Percentiles rank a stretch among this genome's conserved stretches.
Conservation (phyloP, 2,329 filamentous ascomycete genomes). For the Talaromyces sp. region DNA sequence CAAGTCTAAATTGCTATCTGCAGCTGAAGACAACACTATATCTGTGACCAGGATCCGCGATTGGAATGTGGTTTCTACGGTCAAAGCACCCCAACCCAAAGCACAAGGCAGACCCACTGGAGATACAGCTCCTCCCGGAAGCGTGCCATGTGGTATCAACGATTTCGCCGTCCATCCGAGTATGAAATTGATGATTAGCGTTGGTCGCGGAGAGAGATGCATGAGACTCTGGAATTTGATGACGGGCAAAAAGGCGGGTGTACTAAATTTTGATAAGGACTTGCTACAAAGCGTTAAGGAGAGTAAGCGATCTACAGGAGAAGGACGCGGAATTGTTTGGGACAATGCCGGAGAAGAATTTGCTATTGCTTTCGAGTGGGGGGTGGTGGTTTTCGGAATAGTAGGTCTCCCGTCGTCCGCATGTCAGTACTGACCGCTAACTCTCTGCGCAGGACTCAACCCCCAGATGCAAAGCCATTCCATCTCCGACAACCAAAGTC, state of each 20-base stretch:
- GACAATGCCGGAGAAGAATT: slow-evolving; percentile 74
- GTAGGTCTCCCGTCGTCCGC: slow-evolving; percentile 33
- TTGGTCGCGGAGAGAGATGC: slow-evolving; percentile 81
- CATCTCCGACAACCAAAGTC: slow-evolving; percentile 69
- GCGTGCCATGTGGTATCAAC: slow-evolving; percentile 82
- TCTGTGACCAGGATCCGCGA: slow-evolving; percentile 83
- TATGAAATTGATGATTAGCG: slow-evolving; percentile 93
- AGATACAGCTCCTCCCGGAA: slow-evolving; percentile 80
- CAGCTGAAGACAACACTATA: slow-evolving; percentile 86
- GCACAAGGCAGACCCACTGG: slow-evolving; percentile 76
- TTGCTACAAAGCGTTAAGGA: slow-evolving; percentile 74
- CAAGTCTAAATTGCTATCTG: slow-evolving; percentile 80
- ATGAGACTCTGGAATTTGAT: slow-evolving; percentile 97
- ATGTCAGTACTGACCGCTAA: slow-evolving; percentile 11
- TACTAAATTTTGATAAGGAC: slow-evolving; percentile 75
- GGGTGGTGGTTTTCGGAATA: slow-evolving; percentile 80
- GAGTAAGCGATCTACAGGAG: slow-evolving; percentile 70
- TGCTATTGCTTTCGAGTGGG: slow-evolving; percentile 82
- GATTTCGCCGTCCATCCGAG: slow-evolving; percentile 94
- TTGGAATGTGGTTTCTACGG: slow-evolving; percentile 80
- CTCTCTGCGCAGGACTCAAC: slow-evolving; percentile 61
- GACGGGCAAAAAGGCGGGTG: slow-evolving; percentile 91
- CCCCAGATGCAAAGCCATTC: slow-evolving; percentile 69
- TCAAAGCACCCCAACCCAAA: slow-evolving; percentile 85
- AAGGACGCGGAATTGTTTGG: slow-evolving; percentile 81